Base-by-base conservation (phyloP, 345 rosid genomes). In the Acer campestre region DNA sequence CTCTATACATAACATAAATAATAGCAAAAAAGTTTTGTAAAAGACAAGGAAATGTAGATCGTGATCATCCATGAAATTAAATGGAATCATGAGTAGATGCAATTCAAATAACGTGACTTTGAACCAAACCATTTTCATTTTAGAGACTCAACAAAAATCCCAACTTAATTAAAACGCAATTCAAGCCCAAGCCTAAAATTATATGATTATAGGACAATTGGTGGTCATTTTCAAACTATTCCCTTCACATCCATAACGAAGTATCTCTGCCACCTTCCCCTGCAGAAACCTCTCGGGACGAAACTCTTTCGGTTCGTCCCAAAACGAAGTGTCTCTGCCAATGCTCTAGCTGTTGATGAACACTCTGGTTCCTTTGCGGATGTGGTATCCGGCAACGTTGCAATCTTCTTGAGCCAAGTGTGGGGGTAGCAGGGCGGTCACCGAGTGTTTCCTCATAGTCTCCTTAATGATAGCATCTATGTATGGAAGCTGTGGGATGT, bases 301-400 rank as follows among this genome's bases (percentile, higher is more conserved):
- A 63, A 85, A 85, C 23, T 80, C 80, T 20, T 74, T 61, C 0
- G 85, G 79, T 0, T 68, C n/a, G 0, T 67, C 77, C 88, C 88
- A 85, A 1, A 61, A 0, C 1, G 4, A 10, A 0, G 88, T 74
- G 76, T 82, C 80, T 68, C 88, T 75, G 13, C 83, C 82, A 12
- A 82, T 77, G 61, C 68, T 75, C 88, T 85, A 85, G 0, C 51
- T 12, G 42, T 82, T 85, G 10, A 85, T 61, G 8, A 82, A 51
- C 3, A 75, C 68, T 18, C 38, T n/a, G 0, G 88, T 82, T 6
- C 71, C 81, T 59, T 71, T 68, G 0, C 20, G 70, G 2, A 85
- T 66, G 48, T 79, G 73, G 44, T 74, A 84, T 12, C 83, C 83
- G 0, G 48, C 65, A 2, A 84, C 53, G 0, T 66, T 65, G 55